Conservation (phyloP, 73 alveolate genomes). For the Paramecium caudatum region DNA sequence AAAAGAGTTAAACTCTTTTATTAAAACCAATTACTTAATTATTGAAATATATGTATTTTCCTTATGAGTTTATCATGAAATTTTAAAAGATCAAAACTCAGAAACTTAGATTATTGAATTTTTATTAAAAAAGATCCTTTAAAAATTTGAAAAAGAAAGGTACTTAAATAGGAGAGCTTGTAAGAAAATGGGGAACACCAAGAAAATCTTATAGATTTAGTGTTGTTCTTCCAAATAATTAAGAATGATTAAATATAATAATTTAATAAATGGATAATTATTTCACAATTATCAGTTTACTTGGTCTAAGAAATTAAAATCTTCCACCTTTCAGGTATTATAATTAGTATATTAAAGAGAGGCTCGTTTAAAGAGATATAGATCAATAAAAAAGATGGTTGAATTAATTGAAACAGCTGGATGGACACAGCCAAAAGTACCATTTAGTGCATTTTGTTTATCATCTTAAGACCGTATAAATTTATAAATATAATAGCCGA, state of each 20-base stretch:
- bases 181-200: constrained; percentile 3
- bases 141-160: not conserved
- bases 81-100: not conserved
- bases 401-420: constrained; percentile 88
- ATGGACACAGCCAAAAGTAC: constrained; percentile 87
- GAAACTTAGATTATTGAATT: not conserved
- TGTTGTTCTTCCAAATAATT: not conserved
- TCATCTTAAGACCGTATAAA: constrained; percentile 83
- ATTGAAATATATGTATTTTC: not conserved
- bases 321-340: constrained; percentile 75
- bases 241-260: constrained; percentile 5
- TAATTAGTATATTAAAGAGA: constrained; percentile 78
- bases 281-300: constrained; percentile 76
- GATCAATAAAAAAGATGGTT: constrained; percentile 91
- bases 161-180: not conserved
- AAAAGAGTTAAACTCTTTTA: not conserved
- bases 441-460: constrained; percentile 81
- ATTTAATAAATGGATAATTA: constrained; percentile 74
- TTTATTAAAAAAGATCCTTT: not conserved
- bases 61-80: not conserved
- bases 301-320: constrained; percentile 77
- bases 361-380: constrained; percentile 89
- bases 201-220: constrained; percentile 16
- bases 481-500: constrained; percentile 78
- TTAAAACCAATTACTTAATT: not conserved